phyloP scores from a whole-genome alignment of 2,329 filamentous ascomycete genomes.

The Exutisphaerella laricina region DNA sequence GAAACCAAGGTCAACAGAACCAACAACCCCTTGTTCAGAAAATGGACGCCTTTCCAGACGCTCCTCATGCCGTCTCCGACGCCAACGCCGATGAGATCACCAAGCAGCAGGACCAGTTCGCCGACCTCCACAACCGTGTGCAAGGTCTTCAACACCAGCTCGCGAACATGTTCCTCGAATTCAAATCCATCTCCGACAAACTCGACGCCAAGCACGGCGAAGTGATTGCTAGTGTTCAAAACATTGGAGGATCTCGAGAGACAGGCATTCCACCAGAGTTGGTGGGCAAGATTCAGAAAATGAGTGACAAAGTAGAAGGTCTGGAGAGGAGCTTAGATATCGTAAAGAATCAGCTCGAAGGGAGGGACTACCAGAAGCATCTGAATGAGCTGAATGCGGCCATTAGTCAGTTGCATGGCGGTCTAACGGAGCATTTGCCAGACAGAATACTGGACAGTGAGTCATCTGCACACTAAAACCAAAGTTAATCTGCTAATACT shows the following conservation, averaged over 20 bases:
- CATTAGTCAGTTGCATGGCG: constrained; percentile 50
- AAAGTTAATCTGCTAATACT: constrained; percentile 3
- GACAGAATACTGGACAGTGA: constrained; percentile 46
- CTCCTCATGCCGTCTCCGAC: constrained; percentile 39
- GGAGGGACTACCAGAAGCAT: constrained; percentile 52
- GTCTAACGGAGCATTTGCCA: constrained; percentile 48
- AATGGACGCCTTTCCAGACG: constrained; percentile 37
- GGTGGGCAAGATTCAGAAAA: constrained; percentile 18
- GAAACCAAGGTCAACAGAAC: constrained; percentile 19
- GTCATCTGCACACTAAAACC: constrained; percentile 22
- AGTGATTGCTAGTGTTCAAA: constrained; percentile 41
- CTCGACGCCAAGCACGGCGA: constrained; percentile 56
- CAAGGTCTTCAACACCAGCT: constrained; percentile 67
- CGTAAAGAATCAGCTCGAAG: constrained; percentile 51
- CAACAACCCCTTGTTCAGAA: constrained; percentile 21
- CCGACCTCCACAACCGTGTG: constrained; percentile 77
- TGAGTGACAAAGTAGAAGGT: constrained; percentile 22
- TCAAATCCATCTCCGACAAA: constrained; percentile 48
- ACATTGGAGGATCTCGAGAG: constrained; percentile 44
- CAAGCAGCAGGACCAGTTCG: constrained; percentile 59
- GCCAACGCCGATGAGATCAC: constrained; percentile 35
- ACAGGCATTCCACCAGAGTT: constrained; percentile 21
- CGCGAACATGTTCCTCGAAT: constrained; percentile 54
- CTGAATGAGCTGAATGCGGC: constrained; percentile 51
- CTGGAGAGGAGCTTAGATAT: constrained; percentile 48